Evolutionary conservation across 1,284 basidiomycete species (phyloP), one percentile per base, ranked within the genome.

Genomic region (Apiotrichum gamsii): DNA sequence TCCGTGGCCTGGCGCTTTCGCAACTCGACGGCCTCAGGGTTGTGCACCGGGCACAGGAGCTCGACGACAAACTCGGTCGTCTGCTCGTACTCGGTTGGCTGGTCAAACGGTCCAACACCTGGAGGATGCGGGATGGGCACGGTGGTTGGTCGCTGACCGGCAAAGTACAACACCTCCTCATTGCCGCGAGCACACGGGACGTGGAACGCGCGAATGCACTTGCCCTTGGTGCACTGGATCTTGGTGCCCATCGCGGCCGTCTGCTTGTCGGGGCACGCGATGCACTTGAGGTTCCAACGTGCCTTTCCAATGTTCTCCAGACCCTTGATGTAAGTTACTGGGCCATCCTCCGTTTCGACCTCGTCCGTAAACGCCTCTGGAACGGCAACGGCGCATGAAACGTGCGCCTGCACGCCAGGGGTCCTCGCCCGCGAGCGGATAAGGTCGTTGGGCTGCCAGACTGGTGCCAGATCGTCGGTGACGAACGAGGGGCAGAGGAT

Each of bases 171-270:
- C 20, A 65, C 51, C 25, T 54, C 39, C 8, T 60, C 56, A 40
- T 60, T 53, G 23, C 50, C 49, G 14, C 51, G 75, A 0, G 94
- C 94, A 68, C 94, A 98, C 2, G 84, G 86, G 23, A 95, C 84
- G 65, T 98, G 94, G 72, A 88, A 95, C 0, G 94, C 89, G 60
- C 87, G 88, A 2, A 87, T 78, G 64, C 94, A 95, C 72, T 89
- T 91, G 49, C 89, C 69, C 61, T 89, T 89, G 10, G 88, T 88
- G 67, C 91, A 96, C 63, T 96, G 91, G 24, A 95, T 83, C 47
- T 91, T 91, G 4, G 89, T 89, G 5, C 94, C 94, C 52, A 90
- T 84, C 8, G 75, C 76, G 56, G 84, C 86, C 15, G 78, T 70
- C 29, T 77, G 77, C 21, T 74, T 77, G 63, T 83, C 87, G 23